Base-by-base conservation (phyloP, 768 basidiomycete genomes). In the Auriscalpium orientale region DNA sequence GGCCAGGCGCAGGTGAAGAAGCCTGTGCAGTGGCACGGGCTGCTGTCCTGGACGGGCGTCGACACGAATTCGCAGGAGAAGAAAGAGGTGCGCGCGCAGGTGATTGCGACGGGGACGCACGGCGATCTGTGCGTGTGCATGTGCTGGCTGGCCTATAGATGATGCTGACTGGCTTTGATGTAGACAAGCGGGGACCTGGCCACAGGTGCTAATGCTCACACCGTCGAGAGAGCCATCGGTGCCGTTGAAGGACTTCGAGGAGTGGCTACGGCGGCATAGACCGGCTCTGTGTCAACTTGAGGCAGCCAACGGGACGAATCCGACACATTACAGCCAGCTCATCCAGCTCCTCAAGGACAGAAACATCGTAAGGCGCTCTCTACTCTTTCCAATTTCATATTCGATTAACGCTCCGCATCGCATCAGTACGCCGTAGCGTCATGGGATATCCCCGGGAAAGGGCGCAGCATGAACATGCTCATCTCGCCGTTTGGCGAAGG, bases 41-140 rank as follows among this genome's bases (percentile, higher is more conserved):
- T 49, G 4, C 46, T 62, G 1, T 44, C 38, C 21, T 62, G 61
- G 61, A 59, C 48, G 43, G 61, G 61, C 21, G 52, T 54, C 7
- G 56, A 60, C 44, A 38, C 59, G 16, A 45, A 40, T 4, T 51
- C 59, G 37, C 56, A 60, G 12, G 56, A 53, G 53, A 60, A 49
- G 56, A 60, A 60, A 20, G 59, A 60, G 54, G 56, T 60, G 20
- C 61, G 51, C 4, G 56, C 59, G 13, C 59, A 60, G 34, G 51
- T 60, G 16, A 21, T 53, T 18, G 61, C 59, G 22, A 53, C 18
- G 6, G 56, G 53, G 2, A 22, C 53, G 8, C 46, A 11, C 8
- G 59, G 56, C 18, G 53, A 57, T 38, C 38, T 57, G 61, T 62
- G n/a, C 51, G 61, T 34, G 15, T 6, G 34, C 13, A 40, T 22